Percentiles rank a stretch among this genome's conserved stretches.
Conservation (phyloP, 805 yeast species). For the Myxozyma neotropica region DNA sequence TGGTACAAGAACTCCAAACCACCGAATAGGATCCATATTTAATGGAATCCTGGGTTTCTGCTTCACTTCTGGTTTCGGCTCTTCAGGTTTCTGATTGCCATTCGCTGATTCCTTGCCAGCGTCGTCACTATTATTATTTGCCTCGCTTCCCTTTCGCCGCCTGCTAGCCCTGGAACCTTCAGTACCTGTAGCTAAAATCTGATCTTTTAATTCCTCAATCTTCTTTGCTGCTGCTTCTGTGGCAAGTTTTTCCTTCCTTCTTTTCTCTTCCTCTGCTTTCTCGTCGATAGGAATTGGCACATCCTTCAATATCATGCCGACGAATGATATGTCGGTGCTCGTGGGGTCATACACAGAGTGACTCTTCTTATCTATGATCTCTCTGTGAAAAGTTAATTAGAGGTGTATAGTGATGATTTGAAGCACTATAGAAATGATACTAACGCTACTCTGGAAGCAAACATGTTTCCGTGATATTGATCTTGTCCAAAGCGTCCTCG, state of each 20-base stretch:
- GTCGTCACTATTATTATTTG: neutral
- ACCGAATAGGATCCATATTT: constrained; percentile 46
- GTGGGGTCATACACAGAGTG: neutral
- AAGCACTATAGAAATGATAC: neutral
- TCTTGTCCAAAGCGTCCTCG: constrained; percentile 47
- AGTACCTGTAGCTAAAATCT: neutral
- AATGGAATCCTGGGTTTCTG: constrained; percentile 10
- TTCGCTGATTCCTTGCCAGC: neutral
- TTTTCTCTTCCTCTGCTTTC: constrained; percentile 5
- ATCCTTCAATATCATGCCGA: neutral
- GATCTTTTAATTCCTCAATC: neutral
- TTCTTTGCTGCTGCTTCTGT: neutral
- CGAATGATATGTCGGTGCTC: neutral
- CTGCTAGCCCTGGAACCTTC: neutral
- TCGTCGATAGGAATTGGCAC: neutral
- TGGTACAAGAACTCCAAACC: constrained; percentile 56
- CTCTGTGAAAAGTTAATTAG: neutral
- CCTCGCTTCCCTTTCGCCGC: constrained; percentile 1
- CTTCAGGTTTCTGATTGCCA: constrained; percentile 5
- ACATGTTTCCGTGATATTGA: constrained; percentile 46
- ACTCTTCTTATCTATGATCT: neutral
- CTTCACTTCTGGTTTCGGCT: neutral
- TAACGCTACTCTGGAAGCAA: constrained; percentile 37
- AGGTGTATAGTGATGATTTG: neutral
- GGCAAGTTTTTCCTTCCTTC: neutral